These are phyloP conservation scores for Heimioporus retisporus DNA, from an alignment of 1,284 basidiomycete genomes.

Conservation along the genomic window DNA sequence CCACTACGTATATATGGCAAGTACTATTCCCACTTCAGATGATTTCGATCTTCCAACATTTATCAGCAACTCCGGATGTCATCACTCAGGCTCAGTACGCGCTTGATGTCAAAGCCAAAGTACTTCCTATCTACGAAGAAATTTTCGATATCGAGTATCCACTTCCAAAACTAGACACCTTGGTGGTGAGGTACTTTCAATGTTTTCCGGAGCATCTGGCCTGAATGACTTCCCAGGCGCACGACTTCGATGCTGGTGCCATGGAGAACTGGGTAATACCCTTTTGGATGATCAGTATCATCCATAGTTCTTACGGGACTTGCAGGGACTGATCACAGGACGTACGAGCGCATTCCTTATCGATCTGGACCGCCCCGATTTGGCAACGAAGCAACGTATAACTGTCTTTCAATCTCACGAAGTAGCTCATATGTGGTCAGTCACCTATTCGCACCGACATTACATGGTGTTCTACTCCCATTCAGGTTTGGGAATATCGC, in stretches of 20 bases:
- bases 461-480: conserved; percentile 8
- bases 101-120: conserved; percentile 90
- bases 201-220: not conserved
- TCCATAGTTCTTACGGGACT: conserved; percentile 3
- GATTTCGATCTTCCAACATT: conserved; percentile 8
- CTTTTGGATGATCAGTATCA: not conserved
- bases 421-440: conserved; percentile 85
- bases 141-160: conserved; percentile 94
- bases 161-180: conserved; percentile 93
- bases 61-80: conserved; percentile 83
- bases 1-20: conserved; percentile 89
- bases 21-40: conserved; percentile 22
- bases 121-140: conserved; percentile 94
- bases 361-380: conserved; percentile 82
- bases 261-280: conserved; percentile 91
- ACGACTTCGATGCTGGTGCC: conserved; percentile 92
- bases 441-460: conserved; percentile 7
- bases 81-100: conserved; percentile 89
- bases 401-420: conserved; percentile 88
- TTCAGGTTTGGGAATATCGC: conserved; percentile 90
- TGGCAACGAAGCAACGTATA: conserved; percentile 84
- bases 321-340: conserved; percentile 89
- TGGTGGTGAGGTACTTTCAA: conserved; percentile 63
- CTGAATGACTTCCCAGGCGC: conserved; percentile 55
- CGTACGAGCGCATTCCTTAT: conserved; percentile 88